These are phyloP conservation scores for Alternaria sp. DNA, from an alignment of 2,329 filamentous ascomycete genomes.

Conservation along the genomic window DNA sequence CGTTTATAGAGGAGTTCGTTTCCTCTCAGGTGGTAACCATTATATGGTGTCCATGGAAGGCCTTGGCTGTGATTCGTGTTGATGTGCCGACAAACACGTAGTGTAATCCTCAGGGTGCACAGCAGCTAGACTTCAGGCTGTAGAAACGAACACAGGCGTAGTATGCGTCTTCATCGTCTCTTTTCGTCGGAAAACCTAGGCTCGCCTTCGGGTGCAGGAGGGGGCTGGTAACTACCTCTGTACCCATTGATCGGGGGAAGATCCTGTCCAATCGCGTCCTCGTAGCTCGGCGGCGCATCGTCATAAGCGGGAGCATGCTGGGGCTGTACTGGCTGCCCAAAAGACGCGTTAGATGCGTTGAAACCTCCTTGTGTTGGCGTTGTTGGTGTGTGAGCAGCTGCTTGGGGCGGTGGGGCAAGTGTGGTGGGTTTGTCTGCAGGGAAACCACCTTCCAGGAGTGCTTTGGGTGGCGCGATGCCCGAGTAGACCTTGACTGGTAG, in stretches of 20 bases:
- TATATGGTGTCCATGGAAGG: background rate
- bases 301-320: slow-evolving; percentile 58
- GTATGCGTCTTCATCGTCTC: slow-evolving; percentile 29
- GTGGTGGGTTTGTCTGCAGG: slow-evolving; percentile 26
- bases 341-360: slow-evolving; percentile 21
- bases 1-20: background rate
- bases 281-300: slow-evolving; percentile 92
- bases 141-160: background rate
- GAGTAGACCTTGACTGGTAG: slow-evolving; percentile 85
- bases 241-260: slow-evolving; percentile 75
- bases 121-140: background rate
- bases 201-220: slow-evolving; percentile 46
- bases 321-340: slow-evolving; percentile 26
- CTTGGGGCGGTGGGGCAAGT: slow-evolving; percentile 19
- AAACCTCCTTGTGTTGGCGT: slow-evolving; percentile 32
- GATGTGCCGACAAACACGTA: background rate
- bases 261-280: slow-evolving; percentile 85
- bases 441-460: slow-evolving; percentile 72
- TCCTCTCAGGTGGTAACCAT: background rate
- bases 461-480: slow-evolving; percentile 80
- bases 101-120: background rate
- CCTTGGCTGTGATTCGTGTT: background rate
- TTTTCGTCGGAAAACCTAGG: slow-evolving; percentile 48
- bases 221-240: slow-evolving; percentile 68
- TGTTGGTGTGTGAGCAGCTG: slow-evolving; percentile 31